phyloP scores from a whole-genome alignment of 1,284 basidiomycete species.

The Rhodofomes roseus region DNA sequence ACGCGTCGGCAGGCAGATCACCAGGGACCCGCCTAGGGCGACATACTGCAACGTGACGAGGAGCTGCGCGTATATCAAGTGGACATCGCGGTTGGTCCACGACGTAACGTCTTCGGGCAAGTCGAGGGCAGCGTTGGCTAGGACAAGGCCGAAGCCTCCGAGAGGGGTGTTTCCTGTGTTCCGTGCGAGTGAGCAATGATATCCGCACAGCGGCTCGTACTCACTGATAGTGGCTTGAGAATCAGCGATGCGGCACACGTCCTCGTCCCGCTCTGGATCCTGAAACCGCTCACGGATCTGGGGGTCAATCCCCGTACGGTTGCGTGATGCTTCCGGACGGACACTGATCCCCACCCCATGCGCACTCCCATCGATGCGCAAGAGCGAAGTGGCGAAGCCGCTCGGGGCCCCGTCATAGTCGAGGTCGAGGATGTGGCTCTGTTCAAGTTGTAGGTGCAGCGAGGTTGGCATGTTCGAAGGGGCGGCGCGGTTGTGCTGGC shows the following conservation, averaged over 20 bases:
- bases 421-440: neutral
- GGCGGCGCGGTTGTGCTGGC: neutral
- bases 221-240: neutral
- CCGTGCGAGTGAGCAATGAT: neutral
- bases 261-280: neutral
- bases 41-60: neutral
- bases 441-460: neutral
- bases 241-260: conserved; percentile 5
- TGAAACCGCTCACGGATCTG: conserved; percentile 7
- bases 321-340: neutral
- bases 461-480: neutral
- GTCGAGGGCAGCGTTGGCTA: neutral
- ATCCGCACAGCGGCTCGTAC: neutral
- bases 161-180: neutral
- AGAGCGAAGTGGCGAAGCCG: conserved; percentile 14
- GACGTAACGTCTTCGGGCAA: conserved; percentile 8
- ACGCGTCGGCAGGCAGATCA: neutral
- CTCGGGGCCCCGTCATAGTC: conserved; percentile 16
- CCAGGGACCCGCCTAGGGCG: neutral
- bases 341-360: conserved; percentile 13
- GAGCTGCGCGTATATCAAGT: conserved; percentile 10
- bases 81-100: neutral
- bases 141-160: conserved; percentile 11
- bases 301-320: neutral
- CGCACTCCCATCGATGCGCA: conserved; percentile 8